phyloP scores from a whole-genome alignment of 2,329 filamentous ascomycete species.

The Trichoderma sp. region DNA sequence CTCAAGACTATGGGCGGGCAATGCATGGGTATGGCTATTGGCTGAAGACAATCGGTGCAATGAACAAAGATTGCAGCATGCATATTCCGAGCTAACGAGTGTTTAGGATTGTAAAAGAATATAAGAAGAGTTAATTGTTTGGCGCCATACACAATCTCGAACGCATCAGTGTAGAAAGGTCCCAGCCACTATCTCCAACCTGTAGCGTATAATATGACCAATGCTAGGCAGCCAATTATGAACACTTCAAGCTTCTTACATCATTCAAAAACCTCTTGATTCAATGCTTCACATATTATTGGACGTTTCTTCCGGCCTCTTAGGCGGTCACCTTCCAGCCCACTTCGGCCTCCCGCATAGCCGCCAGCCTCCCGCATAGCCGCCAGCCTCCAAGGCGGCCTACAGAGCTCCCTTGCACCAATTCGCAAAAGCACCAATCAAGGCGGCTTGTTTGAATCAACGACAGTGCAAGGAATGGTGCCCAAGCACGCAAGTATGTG shows the following conservation, averaged over 20 bases:
- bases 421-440: background rate
- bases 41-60: too few species aligned
- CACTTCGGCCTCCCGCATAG: background rate
- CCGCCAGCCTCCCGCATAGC: too few species aligned
- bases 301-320: background rate
- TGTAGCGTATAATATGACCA: too few species aligned
- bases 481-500: background rate
- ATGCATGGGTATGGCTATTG: too few species aligned
- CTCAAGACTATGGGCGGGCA: too few species aligned
- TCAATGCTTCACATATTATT: background rate
- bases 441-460: background rate
- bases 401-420: background rate
- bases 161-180: too few species aligned
- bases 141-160: too few species aligned
- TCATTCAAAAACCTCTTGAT: background rate
- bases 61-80: too few species aligned
- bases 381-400: background rate
- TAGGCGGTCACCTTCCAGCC: background rate
- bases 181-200: too few species aligned
- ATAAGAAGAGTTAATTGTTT: too few species aligned
- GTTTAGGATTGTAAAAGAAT: too few species aligned
- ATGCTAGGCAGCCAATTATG: background rate
- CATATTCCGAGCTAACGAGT: too few species aligned
- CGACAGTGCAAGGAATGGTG: background rate
- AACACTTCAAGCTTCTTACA: background rate